Evolutionary conservation across 306 rosid genomes (phyloP).

Genomic region (Prunus kanzakura): DNA sequence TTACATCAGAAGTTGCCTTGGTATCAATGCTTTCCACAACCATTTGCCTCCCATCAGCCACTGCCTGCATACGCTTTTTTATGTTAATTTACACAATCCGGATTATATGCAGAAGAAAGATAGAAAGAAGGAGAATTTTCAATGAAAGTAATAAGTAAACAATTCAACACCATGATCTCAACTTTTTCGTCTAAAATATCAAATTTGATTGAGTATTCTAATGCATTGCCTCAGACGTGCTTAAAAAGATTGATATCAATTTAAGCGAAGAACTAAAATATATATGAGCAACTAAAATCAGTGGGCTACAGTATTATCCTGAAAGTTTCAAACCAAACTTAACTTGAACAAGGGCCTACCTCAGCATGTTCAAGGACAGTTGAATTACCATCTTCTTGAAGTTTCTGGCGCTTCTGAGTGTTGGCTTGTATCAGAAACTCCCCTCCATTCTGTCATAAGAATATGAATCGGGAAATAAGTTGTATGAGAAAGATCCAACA

Average conservation of each 20-base stretch:
- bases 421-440: slow-evolving; percentile 92
- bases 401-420: slow-evolving; percentile 74
- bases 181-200: background rate
- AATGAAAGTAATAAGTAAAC: background rate
- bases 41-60: slow-evolving; percentile 58
- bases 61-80: slow-evolving; percentile 43
- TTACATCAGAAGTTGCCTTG: slow-evolving; percentile 52
- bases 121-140: background rate
- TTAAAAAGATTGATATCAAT: background rate
- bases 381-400: slow-evolving; percentile 46
- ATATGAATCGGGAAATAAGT: background rate
- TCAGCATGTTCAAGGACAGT: slow-evolving; percentile 55
- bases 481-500: background rate
- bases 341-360: slow-evolving; percentile 50
- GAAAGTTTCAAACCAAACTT: background rate
- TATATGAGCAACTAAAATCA: background rate
- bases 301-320: background rate
- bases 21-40: slow-evolving; percentile 53
- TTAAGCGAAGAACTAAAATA: background rate
- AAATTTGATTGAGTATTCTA: background rate
- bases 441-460: slow-evolving; percentile 44
- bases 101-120: background rate
- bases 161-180: background rate
- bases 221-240: background rate
- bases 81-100: background rate